Evolutionary conservation across 148 eudicot genomes (phyloP).

Genomic region (Camellia lanceoleosa): DNA sequence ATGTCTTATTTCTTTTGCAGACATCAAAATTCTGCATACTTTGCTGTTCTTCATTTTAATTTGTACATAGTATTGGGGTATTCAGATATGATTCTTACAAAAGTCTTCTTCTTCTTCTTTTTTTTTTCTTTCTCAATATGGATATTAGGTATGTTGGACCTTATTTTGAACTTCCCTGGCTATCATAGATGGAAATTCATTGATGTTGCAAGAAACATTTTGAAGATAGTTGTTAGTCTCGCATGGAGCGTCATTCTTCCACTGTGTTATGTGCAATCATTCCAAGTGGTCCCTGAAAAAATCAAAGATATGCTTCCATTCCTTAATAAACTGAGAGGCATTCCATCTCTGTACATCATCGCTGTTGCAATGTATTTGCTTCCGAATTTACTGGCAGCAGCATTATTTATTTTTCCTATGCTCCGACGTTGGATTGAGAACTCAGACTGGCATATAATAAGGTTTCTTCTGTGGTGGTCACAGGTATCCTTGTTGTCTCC

Average conservation of each 20-base stretch:
- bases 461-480: conserved; percentile 96
- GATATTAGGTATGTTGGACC: conserved; percentile 70
- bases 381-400: conserved; percentile 75
- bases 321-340: conserved; percentile 57
- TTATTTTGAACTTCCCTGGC: conserved; percentile 70
- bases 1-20: not conserved
- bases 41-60: not conserved
- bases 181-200: conserved; percentile 75
- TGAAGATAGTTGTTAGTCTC: conserved; percentile 72
- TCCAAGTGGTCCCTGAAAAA: conserved; percentile 39
- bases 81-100: not conserved
- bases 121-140: not conserved
- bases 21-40: not conserved
- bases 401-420: conserved; percentile 81
- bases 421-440: conserved; percentile 92
- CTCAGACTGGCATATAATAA: conserved; percentile 88
- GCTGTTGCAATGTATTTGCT: conserved; percentile 68
- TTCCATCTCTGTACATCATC: conserved; percentile 72
- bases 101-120: conserved; percentile 6
- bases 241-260: conserved; percentile 80
- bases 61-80: not conserved
- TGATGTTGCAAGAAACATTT: conserved; percentile 63
- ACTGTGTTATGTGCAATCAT: conserved; percentile 58
- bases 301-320: conserved; percentile 47
- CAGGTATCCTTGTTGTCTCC: conserved; percentile 55